These are phyloP conservation scores for Fraxinus americana DNA, from an alignment of 257 asterid species.

Conservation along the genomic window DNA sequence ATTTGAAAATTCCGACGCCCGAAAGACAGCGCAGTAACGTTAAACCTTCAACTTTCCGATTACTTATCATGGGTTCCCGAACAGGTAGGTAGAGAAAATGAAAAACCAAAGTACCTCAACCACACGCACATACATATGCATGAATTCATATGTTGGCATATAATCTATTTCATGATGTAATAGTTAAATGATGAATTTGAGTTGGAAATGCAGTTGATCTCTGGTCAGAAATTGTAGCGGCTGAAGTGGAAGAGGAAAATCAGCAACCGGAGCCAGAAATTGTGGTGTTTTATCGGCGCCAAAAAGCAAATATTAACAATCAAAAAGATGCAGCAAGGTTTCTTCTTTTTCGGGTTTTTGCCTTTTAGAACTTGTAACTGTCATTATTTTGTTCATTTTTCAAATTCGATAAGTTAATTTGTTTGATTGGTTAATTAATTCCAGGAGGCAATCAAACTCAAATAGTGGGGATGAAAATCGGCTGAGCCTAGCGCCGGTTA, in stretches of 20 bases:
- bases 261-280: conserved; percentile 45
- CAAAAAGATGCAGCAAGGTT: conserved; percentile 44
- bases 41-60: not conserved
- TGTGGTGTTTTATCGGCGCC: conserved; percentile 49
- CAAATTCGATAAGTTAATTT: not conserved
- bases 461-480: conserved; percentile 45
- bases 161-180: not conserved
- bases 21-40: not conserved
- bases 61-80: conserved; percentile 11
- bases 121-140: not conserved
- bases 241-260: conserved; percentile 38
- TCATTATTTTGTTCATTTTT: not conserved
- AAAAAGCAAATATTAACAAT: conserved; percentile 30
- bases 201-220: conserved; percentile 46
- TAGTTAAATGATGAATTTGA: not conserved
- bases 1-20: not conserved
- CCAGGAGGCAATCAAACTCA: conserved; percentile 65
- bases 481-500: conserved; percentile 51
- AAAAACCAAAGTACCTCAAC: not conserved
- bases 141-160: not conserved
- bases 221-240: conserved; percentile 58
- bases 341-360: not conserved
- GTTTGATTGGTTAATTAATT: conserved; percentile 8
- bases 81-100: not conserved
- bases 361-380: not conserved